phyloP scores from a whole-genome alignment of 1,284 basidiomycete genomes.

The Trichosporon asahii region DNA sequence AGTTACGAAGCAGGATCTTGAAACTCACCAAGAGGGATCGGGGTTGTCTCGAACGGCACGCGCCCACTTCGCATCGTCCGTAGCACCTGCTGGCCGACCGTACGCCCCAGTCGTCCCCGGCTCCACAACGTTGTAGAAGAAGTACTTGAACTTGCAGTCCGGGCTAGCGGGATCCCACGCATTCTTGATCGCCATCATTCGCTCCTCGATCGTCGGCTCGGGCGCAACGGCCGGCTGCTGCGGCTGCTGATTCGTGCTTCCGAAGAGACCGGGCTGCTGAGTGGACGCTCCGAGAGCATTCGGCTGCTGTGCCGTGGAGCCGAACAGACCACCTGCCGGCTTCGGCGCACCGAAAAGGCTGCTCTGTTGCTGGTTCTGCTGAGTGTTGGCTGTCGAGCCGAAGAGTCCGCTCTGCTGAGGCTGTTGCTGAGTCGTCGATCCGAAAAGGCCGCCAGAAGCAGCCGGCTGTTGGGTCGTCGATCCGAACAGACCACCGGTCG shows the following conservation, averaged over 20 bases:
- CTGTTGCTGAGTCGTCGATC: slow-evolving; percentile 31
- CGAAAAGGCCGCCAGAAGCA: slow-evolving; percentile 56
- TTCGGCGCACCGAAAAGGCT: slow-evolving; percentile 24
- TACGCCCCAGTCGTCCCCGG: slow-evolving; percentile 66
- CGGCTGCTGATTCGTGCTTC: slow-evolving; percentile 41
- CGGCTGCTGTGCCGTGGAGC: slow-evolving; percentile 19
- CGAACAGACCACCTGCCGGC: slow-evolving; percentile 15
- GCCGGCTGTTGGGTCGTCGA: slow-evolving; percentile 20
- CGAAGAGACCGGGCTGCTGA: slow-evolving; percentile 10
- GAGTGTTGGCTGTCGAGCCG: slow-evolving; percentile 42
- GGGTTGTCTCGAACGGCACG: slow-evolving; percentile 78
- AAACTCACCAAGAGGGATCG: slow-evolving; percentile 67
- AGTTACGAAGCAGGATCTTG: background rate
- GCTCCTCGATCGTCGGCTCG: slow-evolving; percentile 51
- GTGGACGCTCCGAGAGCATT: slow-evolving; percentile 15
- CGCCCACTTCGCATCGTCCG: slow-evolving; percentile 73
- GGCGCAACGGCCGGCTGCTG: slow-evolving; percentile 38
- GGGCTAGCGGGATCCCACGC: slow-evolving; percentile 70
- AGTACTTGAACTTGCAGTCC: slow-evolving; percentile 77
- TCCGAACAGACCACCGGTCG: slow-evolving; percentile 38
- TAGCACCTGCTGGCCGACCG: slow-evolving; percentile 68
- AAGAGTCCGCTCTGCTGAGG: slow-evolving; percentile 40
- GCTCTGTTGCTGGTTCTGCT: slow-evolving; percentile 2
- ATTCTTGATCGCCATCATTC: slow-evolving; percentile 64
- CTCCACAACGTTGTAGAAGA: slow-evolving; percentile 84